Base-by-base conservation (phyloP, 495 filamentous ascomycete species). In the Wilcoxina mikolae region DNA sequence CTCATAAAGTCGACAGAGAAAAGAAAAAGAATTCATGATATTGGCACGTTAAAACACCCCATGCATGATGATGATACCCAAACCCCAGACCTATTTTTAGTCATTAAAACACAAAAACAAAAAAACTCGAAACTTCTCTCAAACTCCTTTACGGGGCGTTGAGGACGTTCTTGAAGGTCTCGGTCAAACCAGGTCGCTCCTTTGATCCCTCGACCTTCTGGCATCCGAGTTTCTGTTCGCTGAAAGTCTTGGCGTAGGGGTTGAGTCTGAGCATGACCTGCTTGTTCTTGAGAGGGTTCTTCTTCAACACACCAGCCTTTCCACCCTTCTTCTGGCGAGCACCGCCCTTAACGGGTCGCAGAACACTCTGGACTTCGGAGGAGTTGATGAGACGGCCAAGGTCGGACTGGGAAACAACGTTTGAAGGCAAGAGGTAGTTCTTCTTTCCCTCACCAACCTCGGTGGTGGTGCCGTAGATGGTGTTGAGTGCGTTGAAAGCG, bases 261-360 rank as follows among this genome's bases (percentile, higher is more conserved):
- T 98, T 98, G 71, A 96, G 83, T 58, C 91, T 80, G 67, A 95
- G 83, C 72, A 94, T 77, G 56, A 98, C 80, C 77, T 96, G 93
- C 79, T 84, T 93, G 81, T 98, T 98, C 74, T 76, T 77, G 57
- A 98, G 84, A 68, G 91, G 93, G 79, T 98, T 96, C 87, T 95
- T 95, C 88, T 98, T 98, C 79, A 94, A 88, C 55, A 94, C 85
- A 66, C 75, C 70, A 62, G 75, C 74, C 56, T 66, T 65, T 48
- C 64, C 64, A 56, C 64, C 64, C 64, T 91, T 85, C 87, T 95
- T 95, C 72, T 87, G 91, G 65, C 78, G 75, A 65, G 87, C 75
- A 62, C 84, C 83, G 60, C 93, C 93, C 78, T 85, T 88, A 65
- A 87, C 86, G 35, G 81, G 83, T 51, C 83, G 78, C 58, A 96